Percentiles rank a stretch among this genome's conserved stretches.
phyloP scores from a whole-genome alignment of 2,329 filamentous ascomycete genomes.

The Phialocephala subalpina region DNA sequence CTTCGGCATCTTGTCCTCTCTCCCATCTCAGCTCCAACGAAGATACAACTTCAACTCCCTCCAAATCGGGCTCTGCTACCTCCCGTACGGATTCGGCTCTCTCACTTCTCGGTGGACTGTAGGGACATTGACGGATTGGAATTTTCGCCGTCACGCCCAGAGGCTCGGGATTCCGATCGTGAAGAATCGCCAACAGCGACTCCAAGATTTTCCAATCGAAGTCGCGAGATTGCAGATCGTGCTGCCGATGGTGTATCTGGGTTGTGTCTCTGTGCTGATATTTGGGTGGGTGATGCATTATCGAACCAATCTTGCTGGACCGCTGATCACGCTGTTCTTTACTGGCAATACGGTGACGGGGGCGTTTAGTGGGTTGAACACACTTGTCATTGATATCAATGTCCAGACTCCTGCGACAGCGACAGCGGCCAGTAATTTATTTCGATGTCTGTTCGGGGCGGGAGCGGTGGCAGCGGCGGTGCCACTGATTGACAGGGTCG shows the following conservation, averaged over 20 bases:
- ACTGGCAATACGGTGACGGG: neutral
- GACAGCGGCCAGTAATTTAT: conserved; percentile 26
- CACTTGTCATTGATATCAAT: conserved; percentile 23
- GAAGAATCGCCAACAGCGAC: neutral
- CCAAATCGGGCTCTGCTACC: neutral
- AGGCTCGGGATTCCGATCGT: neutral
- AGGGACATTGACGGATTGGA: neutral
- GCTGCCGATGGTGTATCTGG: neutral
- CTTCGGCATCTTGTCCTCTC: too few species aligned
- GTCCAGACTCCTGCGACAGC: conserved; percentile 16
- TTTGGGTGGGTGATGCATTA: neutral
- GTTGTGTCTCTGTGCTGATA: too few species aligned
- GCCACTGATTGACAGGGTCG: conserved; percentile 24
- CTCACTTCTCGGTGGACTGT: neutral
- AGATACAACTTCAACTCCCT: conserved; percentile 6
- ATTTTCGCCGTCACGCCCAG: neutral
- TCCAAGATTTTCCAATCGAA: neutral
- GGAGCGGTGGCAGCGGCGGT: conserved; percentile 19
- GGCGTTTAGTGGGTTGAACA: conserved; percentile 10
- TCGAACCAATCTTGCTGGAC: neutral
- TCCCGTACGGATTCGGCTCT: neutral
- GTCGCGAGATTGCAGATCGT: neutral
- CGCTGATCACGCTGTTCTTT: neutral
- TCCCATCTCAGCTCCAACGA: neutral
- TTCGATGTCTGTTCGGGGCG: conserved; percentile 24